phyloP scores from a whole-genome alignment of 2,329 filamentous ascomycete genomes.

The Stagonosporopsis chrysanthemi region DNA sequence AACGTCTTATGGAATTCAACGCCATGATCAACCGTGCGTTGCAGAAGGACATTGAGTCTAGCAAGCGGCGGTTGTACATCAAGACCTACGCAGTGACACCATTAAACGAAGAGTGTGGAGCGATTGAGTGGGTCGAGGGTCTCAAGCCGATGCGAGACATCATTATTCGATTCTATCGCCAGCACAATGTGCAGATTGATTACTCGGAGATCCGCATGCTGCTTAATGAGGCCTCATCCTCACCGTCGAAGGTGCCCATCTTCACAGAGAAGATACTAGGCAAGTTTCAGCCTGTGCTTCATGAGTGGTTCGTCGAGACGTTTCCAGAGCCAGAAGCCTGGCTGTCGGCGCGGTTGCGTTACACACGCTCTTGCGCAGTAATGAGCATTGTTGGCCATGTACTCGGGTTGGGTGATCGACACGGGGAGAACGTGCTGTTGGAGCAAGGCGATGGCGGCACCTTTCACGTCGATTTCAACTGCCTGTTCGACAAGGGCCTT shows the following conservation, averaged over 20 bases:
- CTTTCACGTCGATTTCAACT: slow-evolving; percentile 99
- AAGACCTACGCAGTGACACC: slow-evolving; percentile 97
- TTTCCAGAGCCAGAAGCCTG: slow-evolving; percentile 93
- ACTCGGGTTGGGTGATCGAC: slow-evolving; percentile 88
- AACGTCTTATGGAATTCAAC: slow-evolving; percentile 99
- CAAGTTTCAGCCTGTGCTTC: slow-evolving; percentile 84
- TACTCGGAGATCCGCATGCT: slow-evolving; percentile 68
- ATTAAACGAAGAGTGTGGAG: slow-evolving; percentile 94
- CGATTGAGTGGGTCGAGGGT: slow-evolving; percentile 98
- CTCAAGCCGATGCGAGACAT: slow-evolving; percentile 94
- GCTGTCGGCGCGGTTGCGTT: slow-evolving; percentile 87
- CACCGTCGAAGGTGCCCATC: slow-evolving; percentile 68
- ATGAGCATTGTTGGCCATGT: slow-evolving; percentile 99
- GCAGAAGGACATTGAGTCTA: slow-evolving; percentile 89
- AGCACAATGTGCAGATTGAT: slow-evolving; percentile 72
- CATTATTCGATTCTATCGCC: slow-evolving; percentile 77
- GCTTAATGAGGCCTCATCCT: slow-evolving; percentile 71
- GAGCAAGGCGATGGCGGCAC: slow-evolving; percentile 93
- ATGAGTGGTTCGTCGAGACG: slow-evolving; percentile 94
- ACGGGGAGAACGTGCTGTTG: slow-evolving; percentile 95
- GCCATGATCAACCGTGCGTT: slow-evolving; percentile 95
- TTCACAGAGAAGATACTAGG: slow-evolving; percentile 73
- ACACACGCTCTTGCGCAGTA: slow-evolving; percentile 92
- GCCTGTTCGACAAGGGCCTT: slow-evolving; percentile 95
- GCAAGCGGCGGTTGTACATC: slow-evolving; percentile 82